Evolutionary conservation across 1,284 basidiomycete species (phyloP).

Genomic region (Nidula niveotomentosa): DNA sequence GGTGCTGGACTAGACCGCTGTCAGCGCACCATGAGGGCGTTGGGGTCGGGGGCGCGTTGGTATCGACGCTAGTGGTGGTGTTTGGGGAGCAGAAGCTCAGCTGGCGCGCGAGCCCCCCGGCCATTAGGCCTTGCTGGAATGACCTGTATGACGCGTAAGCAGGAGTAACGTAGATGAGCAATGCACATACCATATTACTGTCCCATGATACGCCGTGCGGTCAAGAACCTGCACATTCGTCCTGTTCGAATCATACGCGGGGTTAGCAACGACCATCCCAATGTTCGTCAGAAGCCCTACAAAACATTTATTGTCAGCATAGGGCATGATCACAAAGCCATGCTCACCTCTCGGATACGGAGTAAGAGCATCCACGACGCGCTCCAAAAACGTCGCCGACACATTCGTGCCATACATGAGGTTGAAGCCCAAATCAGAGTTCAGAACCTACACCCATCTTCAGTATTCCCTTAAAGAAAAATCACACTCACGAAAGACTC

Average conservation of each 20-base stretch:
- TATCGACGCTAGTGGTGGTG: conserved; percentile 13
- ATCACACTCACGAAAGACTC: not conserved
- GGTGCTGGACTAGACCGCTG: conserved; percentile 12
- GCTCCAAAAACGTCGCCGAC: conserved; percentile 16
- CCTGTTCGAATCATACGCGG: conserved; percentile 22
- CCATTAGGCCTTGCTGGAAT: conserved; percentile 25
- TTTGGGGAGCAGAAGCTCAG: conserved; percentile 16
- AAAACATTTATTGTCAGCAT: no score
- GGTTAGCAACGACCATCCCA: conserved; percentile 25
- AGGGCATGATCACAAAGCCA: no score
- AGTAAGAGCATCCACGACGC: conserved; percentile 16
- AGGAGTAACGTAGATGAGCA: not conserved
- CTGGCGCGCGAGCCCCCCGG: conserved; percentile 22
- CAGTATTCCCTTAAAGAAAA: not conserved
- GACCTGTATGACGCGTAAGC: conserved; percentile 12
- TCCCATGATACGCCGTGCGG: conserved; percentile 22
- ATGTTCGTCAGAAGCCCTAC: conserved; percentile 23
- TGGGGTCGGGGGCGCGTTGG: conserved; percentile 12
- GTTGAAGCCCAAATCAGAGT: conserved; percentile 23
- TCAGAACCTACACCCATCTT: conserved; percentile 15
- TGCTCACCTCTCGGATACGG: conserved; percentile 21
- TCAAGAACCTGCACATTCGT: conserved; percentile 21
- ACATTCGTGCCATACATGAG: conserved; percentile 21
- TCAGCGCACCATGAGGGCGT: conserved; percentile 19
- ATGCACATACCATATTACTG: conserved; percentile 16